Conservation (phyloP, 371 early-diverging fungal genomes). For the Lichtheimia ornata region DNA sequence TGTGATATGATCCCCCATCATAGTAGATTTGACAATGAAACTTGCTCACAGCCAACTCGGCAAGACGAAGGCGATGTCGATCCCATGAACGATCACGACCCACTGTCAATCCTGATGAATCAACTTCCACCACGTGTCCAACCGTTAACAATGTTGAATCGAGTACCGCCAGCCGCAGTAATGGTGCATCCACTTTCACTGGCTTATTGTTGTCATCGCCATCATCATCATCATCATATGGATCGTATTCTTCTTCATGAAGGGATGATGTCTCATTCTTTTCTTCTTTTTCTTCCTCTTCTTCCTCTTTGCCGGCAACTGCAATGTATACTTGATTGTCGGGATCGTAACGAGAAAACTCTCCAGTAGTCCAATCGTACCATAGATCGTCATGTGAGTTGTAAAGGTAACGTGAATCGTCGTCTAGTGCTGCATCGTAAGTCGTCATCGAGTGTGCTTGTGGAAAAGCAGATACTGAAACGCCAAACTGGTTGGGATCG, state of each 20-base stretch:
- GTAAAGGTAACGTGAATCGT: constrained; percentile 27
- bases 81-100: constrained; percentile 44
- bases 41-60: constrained; percentile 47
- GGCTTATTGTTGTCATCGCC: constrained; percentile 18
- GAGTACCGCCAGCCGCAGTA: constrained; percentile 33
- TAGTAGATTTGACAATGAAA: constrained; percentile 43
- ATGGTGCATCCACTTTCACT: constrained; percentile 19
- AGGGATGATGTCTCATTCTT: neutral
- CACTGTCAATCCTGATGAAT: constrained; percentile 39
- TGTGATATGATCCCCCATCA: constrained; percentile 18
- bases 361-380: constrained; percentile 29
- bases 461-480: no score
- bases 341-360: constrained; percentile 32
- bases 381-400: constrained; percentile 32
- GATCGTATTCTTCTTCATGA: neutral
- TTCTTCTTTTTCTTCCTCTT: neutral
- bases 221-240: constrained; percentile 5
- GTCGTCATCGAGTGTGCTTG: no score
- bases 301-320: constrained; percentile 6
- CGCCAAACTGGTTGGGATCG: no score
- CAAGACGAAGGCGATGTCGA: constrained; percentile 36
- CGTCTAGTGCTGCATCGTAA: no score
- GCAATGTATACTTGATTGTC: constrained; percentile 23
- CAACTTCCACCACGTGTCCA: constrained; percentile 31
- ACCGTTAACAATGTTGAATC: constrained; percentile 28